A percentile compares a stretch with the other conserved stretches of the same genome.
Conservation (phyloP, 176 grass and related monocot species). For the Miscanthus lutarioriparius region DNA sequence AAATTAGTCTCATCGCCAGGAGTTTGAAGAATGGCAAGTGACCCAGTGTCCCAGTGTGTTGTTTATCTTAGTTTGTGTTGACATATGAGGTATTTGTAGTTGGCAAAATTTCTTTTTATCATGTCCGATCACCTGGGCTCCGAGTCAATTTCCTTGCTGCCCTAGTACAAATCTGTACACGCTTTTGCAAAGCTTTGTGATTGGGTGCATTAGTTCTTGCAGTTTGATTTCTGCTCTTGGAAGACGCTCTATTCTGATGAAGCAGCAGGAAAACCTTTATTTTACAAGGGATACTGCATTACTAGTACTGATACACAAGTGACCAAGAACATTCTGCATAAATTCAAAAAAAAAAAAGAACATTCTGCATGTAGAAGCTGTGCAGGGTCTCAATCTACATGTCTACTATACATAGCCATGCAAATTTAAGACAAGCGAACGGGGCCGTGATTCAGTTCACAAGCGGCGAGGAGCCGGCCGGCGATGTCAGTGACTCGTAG, state of each 20-base stretch:
- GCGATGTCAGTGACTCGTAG: not conserved
- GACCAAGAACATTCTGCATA: constrained; percentile 21
- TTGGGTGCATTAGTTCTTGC: not conserved
- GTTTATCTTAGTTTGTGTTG: constrained; percentile 36
- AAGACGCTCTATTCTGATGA: not conserved
- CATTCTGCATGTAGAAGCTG: constrained; percentile 33
- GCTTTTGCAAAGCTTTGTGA: not conserved
- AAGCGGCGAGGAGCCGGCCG: not conserved
- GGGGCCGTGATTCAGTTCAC: constrained; percentile 10
- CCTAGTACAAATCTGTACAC: not conserved
- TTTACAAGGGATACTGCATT: constrained; percentile 11
- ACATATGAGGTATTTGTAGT: constrained; percentile 31
- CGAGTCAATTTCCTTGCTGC: not conserved
- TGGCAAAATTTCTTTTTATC: constrained; percentile 29
- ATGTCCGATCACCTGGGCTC: not conserved
- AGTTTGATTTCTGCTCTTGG: not conserved
- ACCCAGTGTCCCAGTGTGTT: not conserved
- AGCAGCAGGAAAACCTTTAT: not conserved
- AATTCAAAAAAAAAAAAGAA: no score
- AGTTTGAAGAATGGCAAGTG: constrained; percentile 35
- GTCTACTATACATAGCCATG: not conserved
- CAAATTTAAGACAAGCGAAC: no score
- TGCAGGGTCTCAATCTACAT: not conserved
- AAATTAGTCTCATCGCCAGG: constrained; percentile 29
- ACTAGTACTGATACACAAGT: not conserved